A percentile compares a stretch with the other conserved stretches of the same genome.
Conservation (phyloP, 2,329 filamentous ascomycete species). For the Pleurostoma richardsiae region DNA sequence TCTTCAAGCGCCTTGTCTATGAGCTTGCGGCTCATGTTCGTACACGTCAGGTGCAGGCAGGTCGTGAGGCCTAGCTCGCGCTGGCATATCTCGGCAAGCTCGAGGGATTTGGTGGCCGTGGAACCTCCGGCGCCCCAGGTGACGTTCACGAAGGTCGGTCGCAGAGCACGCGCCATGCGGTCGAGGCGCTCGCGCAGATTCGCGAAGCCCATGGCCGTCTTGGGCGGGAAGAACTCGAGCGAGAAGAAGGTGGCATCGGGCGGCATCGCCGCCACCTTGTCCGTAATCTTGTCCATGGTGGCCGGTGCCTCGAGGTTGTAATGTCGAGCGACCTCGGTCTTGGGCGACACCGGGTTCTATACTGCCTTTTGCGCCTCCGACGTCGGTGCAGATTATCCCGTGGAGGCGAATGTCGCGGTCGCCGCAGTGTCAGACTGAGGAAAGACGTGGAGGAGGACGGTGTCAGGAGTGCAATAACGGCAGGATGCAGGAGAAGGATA, state of each 20-base stretch:
- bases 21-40: constrained; percentile 85
- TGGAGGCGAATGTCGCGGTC: no score
- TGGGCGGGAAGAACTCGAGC: constrained; percentile 98
- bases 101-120: constrained; percentile 84
- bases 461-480: constrained; percentile 1
- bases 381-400: neutral
- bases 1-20: constrained; percentile 88
- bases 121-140: constrained; percentile 97
- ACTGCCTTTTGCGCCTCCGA: constrained; percentile 1
- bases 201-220: constrained; percentile 90
- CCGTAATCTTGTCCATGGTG: constrained; percentile 80
- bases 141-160: constrained; percentile 91
- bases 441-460: neutral
- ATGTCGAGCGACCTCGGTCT: neutral
- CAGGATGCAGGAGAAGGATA: neutral
- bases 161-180: constrained; percentile 88
- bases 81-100: constrained; percentile 93
- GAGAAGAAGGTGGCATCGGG: constrained; percentile 83
- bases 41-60: constrained; percentile 93
- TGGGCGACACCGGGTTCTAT: neutral
- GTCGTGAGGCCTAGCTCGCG: constrained; percentile 88
- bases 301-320: neutral
- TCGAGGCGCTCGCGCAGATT: constrained; percentile 91
- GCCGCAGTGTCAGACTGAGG: neutral
- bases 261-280: constrained; percentile 89